A percentile compares a stretch with the other conserved stretches of the same genome.
Evolutionary conservation across 352 stramenopile species (phyloP).

Genomic region (Aphanomyces stellatus): DNA sequence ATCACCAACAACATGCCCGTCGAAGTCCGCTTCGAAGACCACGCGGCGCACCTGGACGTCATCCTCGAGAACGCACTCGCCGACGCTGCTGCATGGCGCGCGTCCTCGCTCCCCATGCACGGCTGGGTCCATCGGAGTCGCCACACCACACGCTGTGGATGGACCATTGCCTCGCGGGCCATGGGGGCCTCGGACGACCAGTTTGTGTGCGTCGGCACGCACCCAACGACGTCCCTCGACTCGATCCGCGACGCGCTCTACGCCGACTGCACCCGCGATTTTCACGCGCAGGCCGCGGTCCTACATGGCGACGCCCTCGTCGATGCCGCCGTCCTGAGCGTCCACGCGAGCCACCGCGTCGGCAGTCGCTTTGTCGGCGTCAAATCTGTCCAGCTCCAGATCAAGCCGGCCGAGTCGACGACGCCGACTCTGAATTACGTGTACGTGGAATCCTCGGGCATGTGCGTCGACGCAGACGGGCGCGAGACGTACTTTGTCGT

Average conservation of each 20-base stretch:
- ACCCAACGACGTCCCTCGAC: neutral
- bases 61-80: slow-evolving; percentile 1
- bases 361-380: neutral
- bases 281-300: neutral
- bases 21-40: neutral
- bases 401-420: neutral
- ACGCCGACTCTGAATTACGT: neutral
- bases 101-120: too few relatives aligned
- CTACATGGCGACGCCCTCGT: neutral
- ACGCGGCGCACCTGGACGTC: neutral
- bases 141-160: neutral
- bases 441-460: neutral
- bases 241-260: neutral
- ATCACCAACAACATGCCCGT: neutral
- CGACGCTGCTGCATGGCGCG: neutral
- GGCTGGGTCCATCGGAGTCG: neutral
- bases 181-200: neutral
- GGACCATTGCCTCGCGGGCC: neutral
- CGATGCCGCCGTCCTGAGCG: slow-evolving; percentile 6
- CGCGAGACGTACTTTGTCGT: slow-evolving; percentile 2
- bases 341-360: neutral
- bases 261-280: neutral
- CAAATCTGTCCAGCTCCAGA: slow-evolving; percentile 1
- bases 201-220: neutral
- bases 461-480: neutral